A percentile compares a stretch with the other conserved stretches of the same genome.
Evolutionary conservation across 176 grass and related monocot species (phyloP).

Genomic region (Cenchrus fungigraminus): DNA sequence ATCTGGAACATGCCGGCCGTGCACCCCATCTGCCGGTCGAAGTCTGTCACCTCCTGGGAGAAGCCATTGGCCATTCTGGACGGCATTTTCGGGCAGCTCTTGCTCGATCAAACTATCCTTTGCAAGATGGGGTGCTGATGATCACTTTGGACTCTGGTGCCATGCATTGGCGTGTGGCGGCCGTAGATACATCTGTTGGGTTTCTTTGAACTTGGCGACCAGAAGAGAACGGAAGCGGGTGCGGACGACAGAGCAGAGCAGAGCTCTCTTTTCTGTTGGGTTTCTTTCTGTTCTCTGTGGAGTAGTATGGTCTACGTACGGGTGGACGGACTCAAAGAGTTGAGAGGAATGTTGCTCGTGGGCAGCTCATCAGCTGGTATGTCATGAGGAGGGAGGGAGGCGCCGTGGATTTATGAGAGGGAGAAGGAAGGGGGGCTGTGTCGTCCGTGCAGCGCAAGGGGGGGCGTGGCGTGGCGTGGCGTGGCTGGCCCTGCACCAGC

Average conservation of each 20-base stretch:
- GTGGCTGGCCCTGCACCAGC: slow-evolving; percentile 9
- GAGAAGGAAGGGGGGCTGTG: not conserved
- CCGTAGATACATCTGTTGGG: not conserved
- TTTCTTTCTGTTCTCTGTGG: not conserved
- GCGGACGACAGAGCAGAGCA: not conserved
- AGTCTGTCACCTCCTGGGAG: slow-evolving; percentile 49
- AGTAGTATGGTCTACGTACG: not conserved
- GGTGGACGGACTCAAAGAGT: not conserved
- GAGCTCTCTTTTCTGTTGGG: not conserved
- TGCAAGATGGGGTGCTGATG: not conserved
- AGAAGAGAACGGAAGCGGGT: not conserved
- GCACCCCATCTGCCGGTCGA: slow-evolving; percentile 65
- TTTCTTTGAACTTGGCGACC: not conserved
- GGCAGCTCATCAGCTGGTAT: not conserved
- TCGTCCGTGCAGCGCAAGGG: not conserved
- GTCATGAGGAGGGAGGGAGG: not conserved
- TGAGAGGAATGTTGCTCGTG: slow-evolving; percentile 37
- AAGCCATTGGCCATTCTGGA: slow-evolving; percentile 34
- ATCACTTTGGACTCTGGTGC: not conserved
- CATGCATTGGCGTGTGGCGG: not conserved
- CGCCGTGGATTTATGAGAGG: slow-evolving; percentile 20
- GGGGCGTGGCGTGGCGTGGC: not conserved
- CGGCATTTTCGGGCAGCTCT: slow-evolving; percentile 24
- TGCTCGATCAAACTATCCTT: not conserved
- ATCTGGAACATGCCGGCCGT: slow-evolving; percentile 70